Conservation (phyloP, 2,329 filamentous ascomycete species). For the Neonectria faginata region DNA sequence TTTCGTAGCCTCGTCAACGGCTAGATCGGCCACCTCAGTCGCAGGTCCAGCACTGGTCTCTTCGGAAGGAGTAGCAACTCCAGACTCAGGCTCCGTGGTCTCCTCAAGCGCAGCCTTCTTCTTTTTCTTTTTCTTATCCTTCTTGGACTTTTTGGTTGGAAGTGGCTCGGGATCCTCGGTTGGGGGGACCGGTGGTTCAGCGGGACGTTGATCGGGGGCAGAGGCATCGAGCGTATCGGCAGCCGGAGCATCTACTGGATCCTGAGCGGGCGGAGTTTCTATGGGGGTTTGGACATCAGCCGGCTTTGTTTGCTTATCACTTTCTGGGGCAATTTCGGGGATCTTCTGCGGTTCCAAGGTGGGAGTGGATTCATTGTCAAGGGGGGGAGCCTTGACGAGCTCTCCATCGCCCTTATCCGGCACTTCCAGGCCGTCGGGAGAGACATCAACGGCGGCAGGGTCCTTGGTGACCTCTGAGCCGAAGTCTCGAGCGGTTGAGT, state of each 20-base stretch:
- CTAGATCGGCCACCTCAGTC: slow-evolving; percentile 26
- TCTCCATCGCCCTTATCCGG: slow-evolving; percentile 23
- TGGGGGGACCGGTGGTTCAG: slow-evolving; percentile 27
- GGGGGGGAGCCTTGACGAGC: slow-evolving; percentile 18
- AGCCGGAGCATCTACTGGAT: slow-evolving; percentile 34
- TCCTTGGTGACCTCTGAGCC: slow-evolving; percentile 18
- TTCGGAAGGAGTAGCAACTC: slow-evolving; percentile 30
- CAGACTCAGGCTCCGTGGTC: slow-evolving; percentile 33
- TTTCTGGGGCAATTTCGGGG: slow-evolving; percentile 35
- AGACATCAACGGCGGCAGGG: slow-evolving; percentile 21
- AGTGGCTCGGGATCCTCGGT: slow-evolving; percentile 39
- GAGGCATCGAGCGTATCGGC: slow-evolving; percentile 27
- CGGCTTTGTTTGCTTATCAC: slow-evolving; percentile 41
- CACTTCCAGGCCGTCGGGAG: slow-evolving; percentile 8
- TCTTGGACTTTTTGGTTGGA: slow-evolving; percentile 49
- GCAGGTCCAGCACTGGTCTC: slow-evolving; percentile 27
- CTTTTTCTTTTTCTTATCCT: slow-evolving; percentile 52
- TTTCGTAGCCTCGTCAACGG: slow-evolving; percentile 25
- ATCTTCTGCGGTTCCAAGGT: slow-evolving; percentile 34
- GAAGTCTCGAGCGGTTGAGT: slow-evolving; percentile 13
- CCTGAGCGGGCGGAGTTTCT: slow-evolving; percentile 38
- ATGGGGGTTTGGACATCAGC: slow-evolving; percentile 42
- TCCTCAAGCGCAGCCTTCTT: slow-evolving; percentile 45
- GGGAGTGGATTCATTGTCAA: slow-evolving; percentile 24
- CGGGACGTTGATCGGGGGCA: slow-evolving; percentile 27